Evolutionary conservation across 768 basidiomycete genomes (phyloP), one percentile per base, ranked within the genome.

Genomic region (Tricholoma bakamatsutake): DNA sequence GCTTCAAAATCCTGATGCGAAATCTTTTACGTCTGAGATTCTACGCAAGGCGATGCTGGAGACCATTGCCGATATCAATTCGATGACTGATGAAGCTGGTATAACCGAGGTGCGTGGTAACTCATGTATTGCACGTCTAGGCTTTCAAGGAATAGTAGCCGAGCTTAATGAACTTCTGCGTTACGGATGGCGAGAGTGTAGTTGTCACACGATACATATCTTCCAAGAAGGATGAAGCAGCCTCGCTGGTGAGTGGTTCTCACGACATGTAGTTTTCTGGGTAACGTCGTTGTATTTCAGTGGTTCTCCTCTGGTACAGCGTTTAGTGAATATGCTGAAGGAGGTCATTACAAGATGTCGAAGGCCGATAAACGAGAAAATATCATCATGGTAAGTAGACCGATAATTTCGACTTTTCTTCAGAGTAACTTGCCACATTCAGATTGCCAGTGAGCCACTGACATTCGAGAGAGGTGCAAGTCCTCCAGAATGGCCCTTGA

Each of bases 301-400:
- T 96, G 93, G 88, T 96, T 92, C 71, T 95, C 94, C 3, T 95
- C 94, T 12, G 96, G 96, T 1, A 96, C 93, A 5, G 86, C 88
- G 21, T 98, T 98, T 64, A 90, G 88, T 53, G 93, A 97, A 71
- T 93, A 87, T 61, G 83, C 84, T 24, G 82, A 88, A 61, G 93
- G 91, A 4, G 91, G 92, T 21, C 88, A 94, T 66, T 96, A 96
- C 69, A 87, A 87, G 66, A 98, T 98, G 95, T 87, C 87, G 5
- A 98, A 97, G 70, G 83, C 87, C 31, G 95, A 98, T 73, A 97
- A 96, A 68, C 76, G 94, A 56, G 96, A 98, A 69, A 91, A 93
- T 62, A 97, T 98, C 62, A 93, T 99, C 62, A 88, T 98, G 88
- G 85, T 83, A 58, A 18, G 70, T 52, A 52, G 31, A 13, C 40